phyloP scores from a whole-genome alignment of 352 stramenopile species.

The Phytophthora vignae region DNA sequence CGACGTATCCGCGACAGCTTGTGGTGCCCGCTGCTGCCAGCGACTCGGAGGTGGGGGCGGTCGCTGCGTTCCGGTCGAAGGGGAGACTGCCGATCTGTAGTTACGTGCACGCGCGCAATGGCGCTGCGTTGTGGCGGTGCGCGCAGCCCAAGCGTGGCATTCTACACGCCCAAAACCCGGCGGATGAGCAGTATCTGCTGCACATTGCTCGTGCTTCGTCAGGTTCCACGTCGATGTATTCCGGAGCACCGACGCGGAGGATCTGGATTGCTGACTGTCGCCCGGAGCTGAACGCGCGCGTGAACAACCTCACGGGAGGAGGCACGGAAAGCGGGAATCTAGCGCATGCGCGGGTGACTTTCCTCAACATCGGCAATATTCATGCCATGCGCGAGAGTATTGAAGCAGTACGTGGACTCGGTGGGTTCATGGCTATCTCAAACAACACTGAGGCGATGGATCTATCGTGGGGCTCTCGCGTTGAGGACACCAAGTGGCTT shows the following conservation, averaged over 20 bases:
- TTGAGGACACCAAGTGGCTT: slow-evolving; percentile 88
- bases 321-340: slow-evolving; percentile 89
- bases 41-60: slow-evolving; percentile 68
- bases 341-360: slow-evolving; percentile 78
- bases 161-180: slow-evolving; percentile 72
- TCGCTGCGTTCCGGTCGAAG: slow-evolving; percentile 87
- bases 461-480: slow-evolving; percentile 62
- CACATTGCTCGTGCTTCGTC: slow-evolving; percentile 52
- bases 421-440: slow-evolving; percentile 40
- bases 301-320: slow-evolving; percentile 91
- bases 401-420: slow-evolving; percentile 66
- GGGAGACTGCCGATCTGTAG: slow-evolving; percentile 84
- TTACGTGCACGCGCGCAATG: slow-evolving; percentile 76
- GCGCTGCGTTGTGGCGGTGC: slow-evolving; percentile 83
- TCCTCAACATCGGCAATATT: slow-evolving; percentile 94
- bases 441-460: slow-evolving; percentile 63
- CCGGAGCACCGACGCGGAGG: slow-evolving; percentile 42
- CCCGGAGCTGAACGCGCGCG: slow-evolving; percentile 89
- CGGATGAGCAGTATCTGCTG: slow-evolving; percentile 82
- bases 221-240: slow-evolving; percentile 17
- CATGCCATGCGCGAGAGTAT: slow-evolving; percentile 93
- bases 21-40: slow-evolving; percentile 73
- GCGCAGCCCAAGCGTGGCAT: slow-evolving; percentile 89
- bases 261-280: slow-evolving; percentile 93
- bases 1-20: slow-evolving; percentile 82